Evolutionary conservation across 352 stramenopile genomes (phyloP), one percentile per base, ranked within the genome.

Genomic region (Pythium rishiriense): DNA sequence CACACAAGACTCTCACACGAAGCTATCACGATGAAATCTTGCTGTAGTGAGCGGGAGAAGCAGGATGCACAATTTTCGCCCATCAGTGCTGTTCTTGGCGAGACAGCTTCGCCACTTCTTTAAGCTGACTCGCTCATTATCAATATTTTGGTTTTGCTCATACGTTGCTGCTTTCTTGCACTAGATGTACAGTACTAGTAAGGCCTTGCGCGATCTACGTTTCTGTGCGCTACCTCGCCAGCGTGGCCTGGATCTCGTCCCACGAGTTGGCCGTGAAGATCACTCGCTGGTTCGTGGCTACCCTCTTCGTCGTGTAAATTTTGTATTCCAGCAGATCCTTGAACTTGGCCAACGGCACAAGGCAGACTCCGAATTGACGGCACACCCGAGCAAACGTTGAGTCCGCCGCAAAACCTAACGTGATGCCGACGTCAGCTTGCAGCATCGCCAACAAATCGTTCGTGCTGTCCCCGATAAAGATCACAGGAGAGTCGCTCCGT

Each of bases 1-100:
- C 86, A 24, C 85, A 94, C 76, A 96, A 96, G 72, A 91, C 84
- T 17, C 82, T 96, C 24, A 88, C 85, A 54, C 79, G 87, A 69
- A 96, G 85, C 74, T 95, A 93, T 65, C 86, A 96, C 69, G 87
- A 95, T 71, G 83, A 96, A 70, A 94, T 96, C 64, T 73, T 96
- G 59, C 79, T 95, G 74, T 96, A 85, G 80, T 28, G 19, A 4
- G 3, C 2, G 25, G 1, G 37, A 43, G n/a, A 19, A 21, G 14
- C 19, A 43, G 21, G 47, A 35, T 17, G 37, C 47, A 54, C 47
- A 17, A 50, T 50, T 50, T 50, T 50, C 49, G 25, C 33, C 28
- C 49, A 57, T 22, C 46, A 26, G 25, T 57, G 49, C n/a, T 19
- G 49, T 43, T 57, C 26, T 26, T 15, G 29, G 28, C 11, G 25